Conservation (phyloP, 441 rosid genomes). For the Macaranga tanarius region DNA sequence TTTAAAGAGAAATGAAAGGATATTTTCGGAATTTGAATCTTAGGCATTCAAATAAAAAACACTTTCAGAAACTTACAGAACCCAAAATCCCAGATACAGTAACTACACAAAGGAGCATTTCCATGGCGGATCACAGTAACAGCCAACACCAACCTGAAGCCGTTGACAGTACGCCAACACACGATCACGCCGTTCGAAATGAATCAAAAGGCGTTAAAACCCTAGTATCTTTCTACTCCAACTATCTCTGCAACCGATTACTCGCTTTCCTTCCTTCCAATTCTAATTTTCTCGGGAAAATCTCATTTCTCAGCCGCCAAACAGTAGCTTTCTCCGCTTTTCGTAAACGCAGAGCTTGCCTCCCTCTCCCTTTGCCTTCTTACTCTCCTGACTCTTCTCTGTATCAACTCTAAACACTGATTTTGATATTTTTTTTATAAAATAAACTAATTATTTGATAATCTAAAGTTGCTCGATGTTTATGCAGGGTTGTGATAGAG, state of each 20-base stretch:
- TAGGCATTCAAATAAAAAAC: too few species aligned
- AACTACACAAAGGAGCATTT: neutral
- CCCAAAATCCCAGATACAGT: neutral
- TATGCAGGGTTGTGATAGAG: constrained; percentile 43
- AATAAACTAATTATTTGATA: neutral
- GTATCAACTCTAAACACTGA: constrained; percentile 31
- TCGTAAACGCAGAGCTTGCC: constrained; percentile 35
- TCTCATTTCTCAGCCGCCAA: constrained; percentile 51
- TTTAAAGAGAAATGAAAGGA: too few species aligned
- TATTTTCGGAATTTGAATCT: too few species aligned
- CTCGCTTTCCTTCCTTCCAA: constrained; percentile 29
- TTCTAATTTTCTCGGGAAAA: constrained; percentile 43
- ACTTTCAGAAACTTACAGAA: neutral
- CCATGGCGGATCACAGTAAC: neutral
- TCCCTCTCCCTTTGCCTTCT: constrained; percentile 77
- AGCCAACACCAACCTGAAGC: constrained; percentile 10
- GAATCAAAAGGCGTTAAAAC: constrained; percentile 29
- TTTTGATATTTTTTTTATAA: neutral
- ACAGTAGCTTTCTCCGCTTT: constrained; percentile 18
- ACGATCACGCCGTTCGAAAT: constrained; percentile 10
- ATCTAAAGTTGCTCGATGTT: neutral
- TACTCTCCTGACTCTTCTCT: constrained; percentile 40
- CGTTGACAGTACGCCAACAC: constrained; percentile 21
- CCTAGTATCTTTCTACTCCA: constrained; percentile 54
- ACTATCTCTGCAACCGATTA: constrained; percentile 47